Conservation (phyloP, 2,329 filamentous ascomycete species). For the Ceratocystis cacaofunesta region DNA sequence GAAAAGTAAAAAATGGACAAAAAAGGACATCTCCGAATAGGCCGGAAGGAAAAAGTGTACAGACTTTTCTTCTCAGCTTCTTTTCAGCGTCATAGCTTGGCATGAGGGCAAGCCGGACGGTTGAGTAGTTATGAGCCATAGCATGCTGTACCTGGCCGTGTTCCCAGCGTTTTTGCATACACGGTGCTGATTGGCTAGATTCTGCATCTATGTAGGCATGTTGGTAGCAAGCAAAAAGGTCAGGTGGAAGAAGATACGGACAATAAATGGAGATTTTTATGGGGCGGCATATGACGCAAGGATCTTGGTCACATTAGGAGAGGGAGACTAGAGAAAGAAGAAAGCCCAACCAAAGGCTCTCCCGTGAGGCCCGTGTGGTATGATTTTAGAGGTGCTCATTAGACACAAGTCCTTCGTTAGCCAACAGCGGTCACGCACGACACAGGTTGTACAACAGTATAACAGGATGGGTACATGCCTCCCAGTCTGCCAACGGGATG, state of each 20-base stretch:
- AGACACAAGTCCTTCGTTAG: too few relatives aligned
- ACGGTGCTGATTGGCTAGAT: neutral
- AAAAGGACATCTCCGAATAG: neutral
- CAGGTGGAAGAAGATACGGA: neutral
- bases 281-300: too few relatives aligned
- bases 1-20: neutral
- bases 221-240: neutral
- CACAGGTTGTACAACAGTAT: too few relatives aligned
- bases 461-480: too few relatives aligned
- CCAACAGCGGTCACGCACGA: too few relatives aligned
- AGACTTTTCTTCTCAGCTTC: neutral
- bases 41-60: neutral
- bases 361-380: too few relatives aligned
- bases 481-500: too few relatives aligned
- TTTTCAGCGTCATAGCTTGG: neutral
- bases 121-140: neutral
- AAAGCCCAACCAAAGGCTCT: too few relatives aligned
- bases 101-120: neutral
- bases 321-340: too few relatives aligned
- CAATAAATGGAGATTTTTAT: too few relatives aligned
- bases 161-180: neutral
- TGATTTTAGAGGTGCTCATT: too few relatives aligned
- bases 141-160: neutral
- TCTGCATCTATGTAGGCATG: neutral
- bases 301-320: too few relatives aligned